These are phyloP conservation scores for Populus hybrid DNA, from an alignment of 441 rosid genomes.

Conservation along the genomic window DNA sequence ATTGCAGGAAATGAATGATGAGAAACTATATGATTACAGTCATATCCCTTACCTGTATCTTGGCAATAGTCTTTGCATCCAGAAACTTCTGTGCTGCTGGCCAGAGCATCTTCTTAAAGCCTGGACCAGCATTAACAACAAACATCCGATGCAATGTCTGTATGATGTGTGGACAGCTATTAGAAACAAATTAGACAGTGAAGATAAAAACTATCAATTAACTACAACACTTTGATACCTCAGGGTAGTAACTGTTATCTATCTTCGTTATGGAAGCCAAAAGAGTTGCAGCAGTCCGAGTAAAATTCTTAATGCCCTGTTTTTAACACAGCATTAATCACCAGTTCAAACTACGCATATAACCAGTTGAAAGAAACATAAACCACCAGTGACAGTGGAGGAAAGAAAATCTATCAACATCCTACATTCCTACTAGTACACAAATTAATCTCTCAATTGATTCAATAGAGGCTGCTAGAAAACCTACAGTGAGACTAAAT, in stretches of 20 bases:
- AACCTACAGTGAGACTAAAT: not conserved
- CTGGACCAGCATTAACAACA: conserved; percentile 93
- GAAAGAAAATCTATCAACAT: conserved; percentile 9
- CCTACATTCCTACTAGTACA: not conserved
- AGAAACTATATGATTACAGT: conserved; percentile 15
- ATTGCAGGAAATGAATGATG: conserved; percentile 7
- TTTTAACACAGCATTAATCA: conserved; percentile 23
- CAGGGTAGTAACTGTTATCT: conserved; percentile 92
- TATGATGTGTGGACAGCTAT: conserved; percentile 21
- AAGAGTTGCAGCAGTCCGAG: conserved; percentile 80
- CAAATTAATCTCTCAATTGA: not conserved
- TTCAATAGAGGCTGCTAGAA: not conserved
- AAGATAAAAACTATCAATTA: not conserved
- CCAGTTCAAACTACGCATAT: conserved; percentile 25
- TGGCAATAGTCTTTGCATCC: conserved; percentile 75
- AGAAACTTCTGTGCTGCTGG: conserved; percentile 97
- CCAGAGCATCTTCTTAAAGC: conserved; percentile 96
- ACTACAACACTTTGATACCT: conserved; percentile 48
- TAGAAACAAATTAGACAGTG: conserved; percentile 14
- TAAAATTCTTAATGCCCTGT: conserved; percentile 90
- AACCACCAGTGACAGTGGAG: not conserved
- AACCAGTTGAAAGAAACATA: conserved; percentile 9
- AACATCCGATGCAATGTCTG: conserved; percentile 93
- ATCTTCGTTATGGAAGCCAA: conserved; percentile 75
- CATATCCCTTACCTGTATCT: conserved; percentile 66